These are phyloP conservation scores for Protomyces pachydermus DNA, from an alignment of 1,139 yeast genomes.

Conservation along the genomic window DNA sequence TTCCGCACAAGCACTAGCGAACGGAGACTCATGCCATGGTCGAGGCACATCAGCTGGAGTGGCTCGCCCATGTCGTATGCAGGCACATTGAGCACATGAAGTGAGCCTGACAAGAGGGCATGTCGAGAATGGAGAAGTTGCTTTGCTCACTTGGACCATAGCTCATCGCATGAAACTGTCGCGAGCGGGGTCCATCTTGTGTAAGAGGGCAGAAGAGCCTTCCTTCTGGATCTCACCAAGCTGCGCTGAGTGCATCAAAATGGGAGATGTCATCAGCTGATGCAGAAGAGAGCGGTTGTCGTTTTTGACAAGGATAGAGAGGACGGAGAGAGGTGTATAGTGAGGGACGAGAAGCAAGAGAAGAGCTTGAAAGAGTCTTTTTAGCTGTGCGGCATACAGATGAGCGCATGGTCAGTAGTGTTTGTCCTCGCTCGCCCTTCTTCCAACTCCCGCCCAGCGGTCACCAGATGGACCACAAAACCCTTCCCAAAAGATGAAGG, in stretches of 20 bases:
- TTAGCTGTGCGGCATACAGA: not conserved
- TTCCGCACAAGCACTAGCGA: too few relatives aligned
- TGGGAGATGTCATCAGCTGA: conserved; percentile 61
- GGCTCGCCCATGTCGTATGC: too few relatives aligned
- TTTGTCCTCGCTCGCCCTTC: too few relatives aligned
- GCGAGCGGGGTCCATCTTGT: conserved; percentile 84
- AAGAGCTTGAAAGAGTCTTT: not conserved
- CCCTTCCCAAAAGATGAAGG: too few relatives aligned
- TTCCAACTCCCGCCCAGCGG: too few relatives aligned
- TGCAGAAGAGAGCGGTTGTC: not conserved
- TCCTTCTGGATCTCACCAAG: conserved; percentile 98
- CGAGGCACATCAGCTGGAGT: too few relatives aligned
- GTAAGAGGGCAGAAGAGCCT: conserved; percentile 89
- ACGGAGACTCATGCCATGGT: too few relatives aligned
- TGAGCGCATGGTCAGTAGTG: not conserved
- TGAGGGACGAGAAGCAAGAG: not conserved
- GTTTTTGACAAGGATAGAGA: too few relatives aligned
- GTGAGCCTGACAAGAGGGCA: too few relatives aligned
- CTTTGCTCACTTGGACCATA: too few relatives aligned
- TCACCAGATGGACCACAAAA: not conserved
- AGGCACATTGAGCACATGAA: too few relatives aligned
- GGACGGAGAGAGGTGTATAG: not conserved
- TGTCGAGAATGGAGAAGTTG: too few relatives aligned
- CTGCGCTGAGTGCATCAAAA: conserved; percentile 73
- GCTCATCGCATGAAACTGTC: conserved; percentile 63